Base-by-base conservation (phyloP, 805 yeast species). In the Pichia occidentalis region DNA sequence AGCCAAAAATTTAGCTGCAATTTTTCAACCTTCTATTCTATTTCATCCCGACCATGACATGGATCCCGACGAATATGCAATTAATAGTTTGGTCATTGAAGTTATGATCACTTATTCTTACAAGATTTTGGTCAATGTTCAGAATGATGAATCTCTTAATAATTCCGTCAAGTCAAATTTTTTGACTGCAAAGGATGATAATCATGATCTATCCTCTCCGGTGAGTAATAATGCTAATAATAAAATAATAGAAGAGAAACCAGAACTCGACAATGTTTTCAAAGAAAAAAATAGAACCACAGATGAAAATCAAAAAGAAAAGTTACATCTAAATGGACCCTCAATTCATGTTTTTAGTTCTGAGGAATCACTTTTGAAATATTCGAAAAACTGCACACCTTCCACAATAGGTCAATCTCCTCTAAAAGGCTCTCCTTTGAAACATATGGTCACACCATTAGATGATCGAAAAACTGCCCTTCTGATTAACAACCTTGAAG, bases 21-120 rank as follows among this genome's bases (percentile, higher is more conserved):
- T 92, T 40, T 92, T 92, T 64, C 98, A 92, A 63, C 97, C 98
- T 3, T 84, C 95, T n/a, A 77, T 92, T 13, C 66, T 92, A 37
- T 83, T 95, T 8, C 97, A 90, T 58, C 95, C 96, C 5, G 73
- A 71, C 47, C 97, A 92, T 58, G 96, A 88, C 55, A 75, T 90
- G 79, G 75, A 81, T 29, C 97, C 97, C 1, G 85, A 78, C 23
- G 97, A 92, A 60, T 88, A 88, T 61, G 90, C 85, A 10, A 63
- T 86, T 24, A 84, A 95, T 5, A 86, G 88, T 48, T 70, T 77
- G 7, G 95, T 85, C 24, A 81, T 92, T 19, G 94, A 88, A 53
- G 87, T 90, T 48, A 70, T 92, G 64, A 84, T 90, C 40, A 88
- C 82, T 48, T 86, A 90, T 56, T 80, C 90, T 16, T 80, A 82